Percentiles rank a stretch among this genome's conserved stretches.
Conservation (phyloP, 2,329 filamentous ascomycete species). For the Exophiala sp. region DNA sequence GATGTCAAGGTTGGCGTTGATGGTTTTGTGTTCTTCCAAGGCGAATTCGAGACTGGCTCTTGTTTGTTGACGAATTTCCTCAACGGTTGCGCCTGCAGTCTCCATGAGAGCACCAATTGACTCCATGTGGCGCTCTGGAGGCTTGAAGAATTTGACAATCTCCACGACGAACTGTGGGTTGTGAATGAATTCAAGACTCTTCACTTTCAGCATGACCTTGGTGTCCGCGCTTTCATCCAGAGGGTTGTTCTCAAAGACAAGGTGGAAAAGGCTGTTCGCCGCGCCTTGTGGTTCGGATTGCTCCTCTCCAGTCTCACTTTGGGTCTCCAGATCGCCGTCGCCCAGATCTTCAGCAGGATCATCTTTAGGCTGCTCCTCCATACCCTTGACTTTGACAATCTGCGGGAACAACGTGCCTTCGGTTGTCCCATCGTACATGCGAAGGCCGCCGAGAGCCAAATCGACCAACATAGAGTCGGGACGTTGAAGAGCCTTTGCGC, state of each 20-base stretch:
- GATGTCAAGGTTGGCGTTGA: constrained; percentile 91
- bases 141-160: constrained; percentile 90
- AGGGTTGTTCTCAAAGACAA: constrained; percentile 91
- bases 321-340: constrained; percentile 32
- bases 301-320: constrained; percentile 34
- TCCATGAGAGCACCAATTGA: constrained; percentile 96
- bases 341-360: constrained; percentile 42
- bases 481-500: constrained; percentile 79
- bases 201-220: constrained; percentile 81
- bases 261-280: constrained; percentile 79
- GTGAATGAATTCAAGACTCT: constrained; percentile 94
- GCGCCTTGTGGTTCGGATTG: constrained; percentile 36
- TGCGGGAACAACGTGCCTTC: constrained; percentile 86
- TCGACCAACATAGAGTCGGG: constrained; percentile 87
- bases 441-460: constrained; percentile 82
- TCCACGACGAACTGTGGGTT: constrained; percentile 91
- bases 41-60: constrained; percentile 93
- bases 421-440: constrained; percentile 93
- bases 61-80: constrained; percentile 90
- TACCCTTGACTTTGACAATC: constrained; percentile 92
- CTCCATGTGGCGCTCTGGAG: constrained; percentile 95
- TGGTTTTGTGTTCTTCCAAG: constrained; percentile 93
- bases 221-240: constrained; percentile 88
- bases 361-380: constrained; percentile 53
- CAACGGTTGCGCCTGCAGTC: constrained; percentile 87